Base-by-base conservation (phyloP, 1,284 basidiomycete species). In the Ceratobasidium papillatum region DNA sequence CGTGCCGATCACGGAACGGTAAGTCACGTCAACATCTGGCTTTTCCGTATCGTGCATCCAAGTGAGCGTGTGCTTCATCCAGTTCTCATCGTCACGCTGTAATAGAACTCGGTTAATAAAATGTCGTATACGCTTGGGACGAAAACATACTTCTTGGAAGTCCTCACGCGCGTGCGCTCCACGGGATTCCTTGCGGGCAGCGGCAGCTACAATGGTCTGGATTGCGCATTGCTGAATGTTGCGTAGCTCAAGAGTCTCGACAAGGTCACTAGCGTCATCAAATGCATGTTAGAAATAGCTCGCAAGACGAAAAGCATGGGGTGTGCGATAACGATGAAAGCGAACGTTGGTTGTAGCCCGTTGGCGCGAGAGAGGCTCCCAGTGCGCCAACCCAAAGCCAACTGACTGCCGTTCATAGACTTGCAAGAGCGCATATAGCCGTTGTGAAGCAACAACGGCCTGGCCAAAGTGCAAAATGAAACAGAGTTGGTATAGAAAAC, bases 141-240 rank as follows among this genome's bases (percentile, higher is more conserved):
- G 25, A 64, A 43, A 36, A 84, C 87, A 75, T 77, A 94, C 92
- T 77, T 95, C 94, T 76, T 95, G 91, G 86, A 83, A 98, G 84
- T 99, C 98, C 84, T 98, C 96, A 79, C 97, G 94, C 58, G 98
- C 97, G 81, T 99, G 98, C 43, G 97, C 97, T 81, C 97, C 97
- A 82, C 97, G 93, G 49, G 94, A 96, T 83, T 99, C 98, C 85
- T 98, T 94, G 79, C 98, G 93, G 72, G 95, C 96, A 76, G 96
- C 95, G 68, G 98, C 98, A 71, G 94, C 91, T 52, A 91, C 92
- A 82, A 99, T 96, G 56, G 98, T 99, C 85, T 99, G 97, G 71
- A 96, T 89, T 72, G 98, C 97, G 80, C 93, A 94, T 81, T 97
- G 96, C 80, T 98, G 88, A 77, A 99, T 86, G 86, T 99, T 99